Conservation (phyloP, 78 protist genomes). For the Creolimax fragrantissima region DNA sequence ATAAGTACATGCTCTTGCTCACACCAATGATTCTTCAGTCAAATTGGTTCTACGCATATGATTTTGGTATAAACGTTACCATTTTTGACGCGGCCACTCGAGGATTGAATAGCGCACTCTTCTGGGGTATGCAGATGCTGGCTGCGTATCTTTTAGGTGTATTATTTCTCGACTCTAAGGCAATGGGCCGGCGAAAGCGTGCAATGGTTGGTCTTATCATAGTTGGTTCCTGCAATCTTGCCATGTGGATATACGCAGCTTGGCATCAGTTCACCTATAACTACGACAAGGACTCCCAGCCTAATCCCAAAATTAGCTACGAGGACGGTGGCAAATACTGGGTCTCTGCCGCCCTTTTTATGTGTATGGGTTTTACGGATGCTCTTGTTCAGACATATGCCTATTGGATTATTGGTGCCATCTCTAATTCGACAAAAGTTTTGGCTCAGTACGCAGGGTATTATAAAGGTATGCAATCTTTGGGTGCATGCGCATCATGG, state of each 20-base stretch:
- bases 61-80: neutral
- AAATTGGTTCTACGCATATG: slow-evolving; percentile 16
- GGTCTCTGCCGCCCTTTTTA: neutral
- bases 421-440: neutral
- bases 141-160: neutral
- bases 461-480: slow-evolving; percentile 15
- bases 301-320: neutral
- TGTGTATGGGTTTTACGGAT: neutral
- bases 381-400: slow-evolving; percentile 15
- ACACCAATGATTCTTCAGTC: slow-evolving; percentile 3
- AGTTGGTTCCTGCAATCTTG: neutral
- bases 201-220: neutral
- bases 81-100: neutral
- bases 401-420: slow-evolving; percentile 13
- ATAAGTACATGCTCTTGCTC: neutral
- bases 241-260: neutral
- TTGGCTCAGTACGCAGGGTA: neutral
- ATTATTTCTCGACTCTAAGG: neutral
- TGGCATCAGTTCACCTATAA: neutral
- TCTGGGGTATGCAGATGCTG: slow-evolving; percentile 17
- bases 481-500: neutral
- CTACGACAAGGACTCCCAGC: neutral
- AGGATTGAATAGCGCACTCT: slow-evolving; percentile 8
- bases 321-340: neutral
- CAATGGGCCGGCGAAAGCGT: slow-evolving; percentile 5